Evolutionary conservation across 257 asterid genomes (phyloP).

Genomic region (Primulina tabacum): DNA sequence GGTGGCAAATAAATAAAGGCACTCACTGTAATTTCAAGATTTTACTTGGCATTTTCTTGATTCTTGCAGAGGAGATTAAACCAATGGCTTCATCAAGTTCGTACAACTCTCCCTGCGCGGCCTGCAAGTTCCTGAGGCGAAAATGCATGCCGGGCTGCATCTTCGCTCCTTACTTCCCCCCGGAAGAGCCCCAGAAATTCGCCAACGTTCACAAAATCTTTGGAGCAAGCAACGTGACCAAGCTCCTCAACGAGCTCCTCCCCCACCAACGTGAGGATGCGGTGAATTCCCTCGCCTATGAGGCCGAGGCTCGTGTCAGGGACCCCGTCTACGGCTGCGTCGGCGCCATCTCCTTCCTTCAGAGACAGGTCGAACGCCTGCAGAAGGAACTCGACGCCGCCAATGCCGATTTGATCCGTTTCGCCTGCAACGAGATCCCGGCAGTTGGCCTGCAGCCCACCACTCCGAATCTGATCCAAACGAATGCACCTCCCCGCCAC

Average conservation of each 20-base stretch:
- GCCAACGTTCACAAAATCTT: slow-evolving; percentile 51
- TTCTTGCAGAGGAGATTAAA: slow-evolving; percentile 26
- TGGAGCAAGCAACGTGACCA: slow-evolving; percentile 54
- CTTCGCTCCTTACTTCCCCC: slow-evolving; percentile 43
- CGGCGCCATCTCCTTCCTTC: slow-evolving; percentile 49
- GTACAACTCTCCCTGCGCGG: slow-evolving; percentile 58
- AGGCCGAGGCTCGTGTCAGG: slow-evolving; percentile 51
- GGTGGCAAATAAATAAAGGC: neutral
- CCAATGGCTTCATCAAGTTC: slow-evolving; percentile 49
- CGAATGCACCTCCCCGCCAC: slow-evolving; percentile 18
- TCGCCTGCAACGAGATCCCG: slow-evolving; percentile 31
- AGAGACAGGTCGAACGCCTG: slow-evolving; percentile 46
- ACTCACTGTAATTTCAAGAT: neutral
- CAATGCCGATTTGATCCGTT: slow-evolving; percentile 42
- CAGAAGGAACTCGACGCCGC: slow-evolving; percentile 52
- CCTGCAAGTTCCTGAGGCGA: slow-evolving; percentile 52
- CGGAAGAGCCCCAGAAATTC: slow-evolving; percentile 50
- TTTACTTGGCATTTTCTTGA: neutral
- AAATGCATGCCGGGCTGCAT: slow-evolving; percentile 54
- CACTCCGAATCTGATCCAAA: neutral
- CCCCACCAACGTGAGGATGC: slow-evolving; percentile 55
- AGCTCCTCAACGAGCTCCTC: slow-evolving; percentile 42
- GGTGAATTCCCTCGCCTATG: slow-evolving; percentile 45
- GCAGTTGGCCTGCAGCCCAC: slow-evolving; percentile 12
- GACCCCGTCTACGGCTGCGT: slow-evolving; percentile 60